Conservation (phyloP, 306 rosid genomes). For the Trichosanthes truncata region DNA sequence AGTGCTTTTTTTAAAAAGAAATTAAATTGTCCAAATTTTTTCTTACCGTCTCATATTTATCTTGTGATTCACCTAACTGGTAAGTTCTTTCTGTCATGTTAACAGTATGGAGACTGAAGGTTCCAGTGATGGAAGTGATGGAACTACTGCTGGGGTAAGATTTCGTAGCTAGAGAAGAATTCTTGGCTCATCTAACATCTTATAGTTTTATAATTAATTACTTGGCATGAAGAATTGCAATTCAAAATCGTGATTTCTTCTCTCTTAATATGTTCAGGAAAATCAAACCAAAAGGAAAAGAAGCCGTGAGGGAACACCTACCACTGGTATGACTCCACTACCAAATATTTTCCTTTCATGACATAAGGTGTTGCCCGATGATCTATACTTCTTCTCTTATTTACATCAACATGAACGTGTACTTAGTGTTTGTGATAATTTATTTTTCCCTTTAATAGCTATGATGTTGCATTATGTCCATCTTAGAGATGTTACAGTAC, state of each 20-base stretch:
- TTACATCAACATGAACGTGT: not conserved
- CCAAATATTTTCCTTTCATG: not conserved
- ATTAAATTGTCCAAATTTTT: not conserved
- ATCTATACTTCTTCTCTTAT: not conserved
- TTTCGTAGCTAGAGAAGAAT: constrained; percentile 3
- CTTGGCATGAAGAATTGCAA: not conserved
- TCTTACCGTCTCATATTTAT: not conserved
- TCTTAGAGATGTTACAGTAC: not conserved
- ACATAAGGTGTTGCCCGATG: not conserved
- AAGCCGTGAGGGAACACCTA: constrained; percentile 71
- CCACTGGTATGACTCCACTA: constrained; percentile 45
- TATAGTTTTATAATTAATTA: constrained; percentile 8
- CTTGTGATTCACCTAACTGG: constrained; percentile 18
- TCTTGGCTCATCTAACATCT: constrained; percentile 5
- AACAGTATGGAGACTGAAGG: constrained; percentile 68
- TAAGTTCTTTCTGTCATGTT: constrained; percentile 16
- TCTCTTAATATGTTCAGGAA: constrained; percentile 43
- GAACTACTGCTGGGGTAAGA: constrained; percentile 63
- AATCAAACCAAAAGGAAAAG: constrained; percentile 63
- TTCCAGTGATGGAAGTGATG: constrained; percentile 80
- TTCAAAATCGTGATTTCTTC: not conserved
- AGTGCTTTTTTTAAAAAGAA: not conserved
- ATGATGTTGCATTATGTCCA: not conserved
- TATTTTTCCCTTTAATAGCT: not conserved
- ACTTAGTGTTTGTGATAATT: not conserved